These are phyloP conservation scores for Earliella scabrosa DNA, from an alignment of 1,284 basidiomycete genomes.

Conservation along the genomic window DNA sequence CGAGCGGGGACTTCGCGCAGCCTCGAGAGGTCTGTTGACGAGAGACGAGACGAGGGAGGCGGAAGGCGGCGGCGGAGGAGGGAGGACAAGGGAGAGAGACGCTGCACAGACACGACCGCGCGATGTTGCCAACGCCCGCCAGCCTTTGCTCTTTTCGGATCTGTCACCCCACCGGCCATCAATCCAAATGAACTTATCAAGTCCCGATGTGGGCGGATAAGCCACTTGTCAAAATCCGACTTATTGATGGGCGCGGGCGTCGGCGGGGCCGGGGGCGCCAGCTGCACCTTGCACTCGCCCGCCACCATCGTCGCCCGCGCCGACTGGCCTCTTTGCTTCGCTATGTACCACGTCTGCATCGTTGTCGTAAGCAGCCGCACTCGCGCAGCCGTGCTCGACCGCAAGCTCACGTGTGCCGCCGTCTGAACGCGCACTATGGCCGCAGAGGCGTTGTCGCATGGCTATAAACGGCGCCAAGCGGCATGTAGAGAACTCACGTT, in stretches of 20 bases:
- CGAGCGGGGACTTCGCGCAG: conserved; percentile 24
- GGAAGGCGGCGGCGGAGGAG: conserved; percentile 1
- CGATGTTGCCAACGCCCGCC: neutral
- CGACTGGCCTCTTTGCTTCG: too few relatives aligned
- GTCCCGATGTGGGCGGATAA: neutral
- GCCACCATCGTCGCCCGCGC: too few relatives aligned
- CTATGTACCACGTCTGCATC: too few relatives aligned
- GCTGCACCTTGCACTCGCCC: too few relatives aligned
- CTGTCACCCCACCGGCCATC: neutral
- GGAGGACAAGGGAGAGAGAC: neutral
- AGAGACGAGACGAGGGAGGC: conserved; percentile 12
- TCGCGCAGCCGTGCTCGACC: too few relatives aligned
- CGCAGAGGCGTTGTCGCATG: conserved; percentile 2
- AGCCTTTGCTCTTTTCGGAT: neutral
- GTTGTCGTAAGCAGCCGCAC: too few relatives aligned
- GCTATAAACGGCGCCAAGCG: conserved; percentile 20
- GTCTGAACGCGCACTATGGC: neutral
- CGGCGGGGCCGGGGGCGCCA: too few relatives aligned
- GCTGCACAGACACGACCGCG: too few relatives aligned
- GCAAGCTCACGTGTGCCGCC: too few relatives aligned
- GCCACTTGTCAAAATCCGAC: neutral
- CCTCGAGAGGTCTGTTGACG: conserved; percentile 16
- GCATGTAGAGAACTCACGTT: conserved; percentile 16
- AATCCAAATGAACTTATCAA: neutral
- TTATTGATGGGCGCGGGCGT: too few relatives aligned